Conservation (phyloP, 2,329 filamentous ascomycete species). For the Herpotrichia juniperi region DNA sequence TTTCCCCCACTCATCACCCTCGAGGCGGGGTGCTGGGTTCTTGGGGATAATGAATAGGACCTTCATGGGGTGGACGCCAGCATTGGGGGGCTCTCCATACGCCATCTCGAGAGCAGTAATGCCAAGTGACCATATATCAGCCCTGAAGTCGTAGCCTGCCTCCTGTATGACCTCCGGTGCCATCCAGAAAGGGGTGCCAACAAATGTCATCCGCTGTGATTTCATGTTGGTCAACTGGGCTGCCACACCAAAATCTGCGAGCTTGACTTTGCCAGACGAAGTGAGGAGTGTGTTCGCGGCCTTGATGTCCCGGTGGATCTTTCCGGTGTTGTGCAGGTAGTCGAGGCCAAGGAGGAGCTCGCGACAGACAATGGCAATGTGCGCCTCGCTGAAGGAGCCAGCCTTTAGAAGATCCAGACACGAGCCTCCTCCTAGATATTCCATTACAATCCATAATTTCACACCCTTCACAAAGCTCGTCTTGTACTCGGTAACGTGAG, state of each 20-base stretch:
- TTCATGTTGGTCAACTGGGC: conserved; percentile 97
- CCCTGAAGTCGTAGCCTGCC: conserved; percentile 96
- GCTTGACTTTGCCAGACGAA: conserved; percentile 86
- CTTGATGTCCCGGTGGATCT: conserved; percentile 97
- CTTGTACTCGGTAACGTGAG: conserved; percentile 94
- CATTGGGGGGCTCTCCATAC: conserved; percentile 89
- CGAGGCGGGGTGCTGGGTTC: conserved; percentile 80
- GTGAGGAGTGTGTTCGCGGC: conserved; percentile 96
- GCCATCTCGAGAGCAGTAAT: conserved; percentile 94
- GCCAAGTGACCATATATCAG: conserved; percentile 95
- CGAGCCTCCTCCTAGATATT: conserved; percentile 92
- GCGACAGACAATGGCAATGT: conserved; percentile 93
- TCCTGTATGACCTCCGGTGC: conserved; percentile 98
- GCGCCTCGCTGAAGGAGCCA: conserved; percentile 82
- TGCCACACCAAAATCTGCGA: conserved; percentile 96
- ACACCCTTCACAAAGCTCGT: conserved; percentile 94
- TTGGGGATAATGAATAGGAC: conserved; percentile 96
- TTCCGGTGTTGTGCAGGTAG: conserved; percentile 91
- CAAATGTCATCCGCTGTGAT: conserved; percentile 95
- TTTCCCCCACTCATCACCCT: conserved; percentile 79
- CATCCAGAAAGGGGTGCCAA: conserved; percentile 99
- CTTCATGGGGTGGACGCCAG: conserved; percentile 98
- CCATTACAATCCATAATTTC: conserved; percentile 99
- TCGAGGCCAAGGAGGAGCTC: conserved; percentile 89
- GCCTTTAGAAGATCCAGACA: conserved; percentile 94